These are phyloP conservation scores for Moelleriella libera DNA, from an alignment of 2,329 filamentous ascomycete species.

Conservation along the genomic window DNA sequence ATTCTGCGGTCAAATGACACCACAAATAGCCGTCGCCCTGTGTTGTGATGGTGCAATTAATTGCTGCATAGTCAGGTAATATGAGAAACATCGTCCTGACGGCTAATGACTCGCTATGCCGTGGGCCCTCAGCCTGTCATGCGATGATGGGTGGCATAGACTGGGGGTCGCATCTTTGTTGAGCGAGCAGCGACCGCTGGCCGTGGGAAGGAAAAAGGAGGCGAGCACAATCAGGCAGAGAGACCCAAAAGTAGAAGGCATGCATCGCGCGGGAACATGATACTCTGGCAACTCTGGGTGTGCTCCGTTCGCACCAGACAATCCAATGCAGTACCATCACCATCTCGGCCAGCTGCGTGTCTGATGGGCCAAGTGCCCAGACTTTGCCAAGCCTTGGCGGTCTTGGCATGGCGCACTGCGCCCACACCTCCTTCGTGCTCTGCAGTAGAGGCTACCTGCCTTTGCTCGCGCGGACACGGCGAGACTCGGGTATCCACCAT, in stretches of 20 bases:
- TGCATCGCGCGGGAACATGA: neutral
- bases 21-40: neutral
- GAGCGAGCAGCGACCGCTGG: neutral
- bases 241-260: neutral
- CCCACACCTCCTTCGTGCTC: slow-evolving; percentile 9
- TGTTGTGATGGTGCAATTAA: neutral
- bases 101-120: neutral
- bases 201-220: neutral
- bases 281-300: neutral
- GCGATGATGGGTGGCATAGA: neutral
- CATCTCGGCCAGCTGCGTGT: neutral
- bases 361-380: slow-evolving; percentile 21
- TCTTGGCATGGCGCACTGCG: slow-evolving; percentile 19
- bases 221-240: neutral
- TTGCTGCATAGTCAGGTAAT: neutral
- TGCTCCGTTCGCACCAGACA: neutral
- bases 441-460: neutral
- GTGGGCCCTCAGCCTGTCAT: neutral
- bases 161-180: neutral
- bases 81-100: neutral
- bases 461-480: neutral
- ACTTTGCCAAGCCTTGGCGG: slow-evolving; percentile 21
- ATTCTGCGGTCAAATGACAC: neutral
- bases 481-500: neutral
- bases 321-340: slow-evolving; percentile 1